Percentiles rank a stretch among this genome's conserved stretches.
phyloP scores from a whole-genome alignment of 805 yeast species.

The Dipodascus albidus region DNA sequence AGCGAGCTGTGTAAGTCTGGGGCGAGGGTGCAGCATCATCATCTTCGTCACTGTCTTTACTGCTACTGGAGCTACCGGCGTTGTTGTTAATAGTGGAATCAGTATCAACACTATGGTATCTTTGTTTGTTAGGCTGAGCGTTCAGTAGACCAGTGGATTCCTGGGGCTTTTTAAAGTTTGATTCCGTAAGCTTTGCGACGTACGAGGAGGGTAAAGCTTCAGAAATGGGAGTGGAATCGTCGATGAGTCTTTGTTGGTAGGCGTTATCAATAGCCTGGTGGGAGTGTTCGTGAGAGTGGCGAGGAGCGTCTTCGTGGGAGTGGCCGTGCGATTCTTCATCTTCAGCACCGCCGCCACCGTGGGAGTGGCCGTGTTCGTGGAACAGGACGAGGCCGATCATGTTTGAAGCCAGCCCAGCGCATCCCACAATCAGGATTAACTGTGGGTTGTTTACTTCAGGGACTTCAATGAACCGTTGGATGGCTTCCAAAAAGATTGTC shows the following conservation, averaged over 20 bases:
- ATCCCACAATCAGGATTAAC: constrained; percentile 71
- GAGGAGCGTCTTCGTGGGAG: constrained; percentile 6
- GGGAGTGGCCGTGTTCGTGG: constrained; percentile 72
- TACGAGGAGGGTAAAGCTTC: neutral
- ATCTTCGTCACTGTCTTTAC: neutral
- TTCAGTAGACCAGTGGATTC: neutral
- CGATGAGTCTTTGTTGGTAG: constrained; percentile 2
- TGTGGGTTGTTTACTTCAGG: constrained; percentile 72
- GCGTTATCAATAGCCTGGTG: constrained; percentile 3
- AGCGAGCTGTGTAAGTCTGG: neutral
- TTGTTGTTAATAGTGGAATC: neutral
- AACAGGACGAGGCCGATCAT: constrained; percentile 73
- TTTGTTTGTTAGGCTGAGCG: neutral
- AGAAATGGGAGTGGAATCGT: constrained; percentile 1
- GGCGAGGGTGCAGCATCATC: neutral
- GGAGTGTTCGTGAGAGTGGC: constrained; percentile 15
- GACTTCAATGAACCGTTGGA: constrained; percentile 78
- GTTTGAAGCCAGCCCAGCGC: constrained; percentile 73
- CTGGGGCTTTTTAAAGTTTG: neutral
- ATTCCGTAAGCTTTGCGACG: neutral
- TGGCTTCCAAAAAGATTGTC: constrained; percentile 83
- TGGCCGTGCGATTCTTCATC: neutral
- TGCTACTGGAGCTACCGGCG: neutral
- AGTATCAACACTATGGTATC: neutral
- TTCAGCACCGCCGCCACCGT: constrained; percentile 26